Evolutionary conservation across 208 protist genomes (phyloP).

Genomic region (Trypanosoma congolense): DNA sequence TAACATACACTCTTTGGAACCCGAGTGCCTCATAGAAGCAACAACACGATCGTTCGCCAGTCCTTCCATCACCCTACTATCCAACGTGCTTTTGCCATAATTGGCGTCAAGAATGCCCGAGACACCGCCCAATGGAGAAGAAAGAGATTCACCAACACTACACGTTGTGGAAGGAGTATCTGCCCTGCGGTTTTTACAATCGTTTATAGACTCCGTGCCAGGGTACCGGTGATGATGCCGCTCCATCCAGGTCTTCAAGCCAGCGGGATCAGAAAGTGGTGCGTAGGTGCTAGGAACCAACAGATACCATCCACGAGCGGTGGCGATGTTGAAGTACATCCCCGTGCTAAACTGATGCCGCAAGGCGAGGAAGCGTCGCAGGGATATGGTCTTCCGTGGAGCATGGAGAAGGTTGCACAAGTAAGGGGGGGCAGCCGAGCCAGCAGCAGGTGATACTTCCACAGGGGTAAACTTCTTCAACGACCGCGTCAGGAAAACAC

Average conservation of each 20-base stretch:
- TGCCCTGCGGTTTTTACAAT: slow-evolving; percentile 6
- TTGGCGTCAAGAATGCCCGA: too few relatives aligned
- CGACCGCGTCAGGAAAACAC: slow-evolving; percentile 46
- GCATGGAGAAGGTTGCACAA: slow-evolving; percentile 48
- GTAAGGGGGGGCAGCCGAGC: slow-evolving; percentile 36
- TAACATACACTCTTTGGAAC: neutral
- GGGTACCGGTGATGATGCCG: slow-evolving; percentile 51
- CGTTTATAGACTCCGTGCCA: neutral
- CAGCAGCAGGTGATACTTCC: slow-evolving; percentile 34
- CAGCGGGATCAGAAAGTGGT: slow-evolving; percentile 30
- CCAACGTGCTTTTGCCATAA: too few relatives aligned
- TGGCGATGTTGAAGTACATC: slow-evolving; percentile 50
- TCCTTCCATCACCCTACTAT: too few relatives aligned
- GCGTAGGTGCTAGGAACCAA: slow-evolving; percentile 41
- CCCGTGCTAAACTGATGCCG: slow-evolving; percentile 56
- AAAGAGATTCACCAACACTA: too few relatives aligned
- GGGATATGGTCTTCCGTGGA: slow-evolving; percentile 41
- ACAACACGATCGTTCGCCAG: too few relatives aligned
- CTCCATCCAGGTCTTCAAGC: slow-evolving; percentile 37
- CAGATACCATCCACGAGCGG: slow-evolving; percentile 60
- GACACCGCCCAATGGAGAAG: too few relatives aligned
- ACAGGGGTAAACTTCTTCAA: slow-evolving; percentile 77
- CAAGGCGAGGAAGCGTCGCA: slow-evolving; percentile 69
- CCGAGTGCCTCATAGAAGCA: too few relatives aligned
- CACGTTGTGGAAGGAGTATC: slow-evolving; percentile 2